Base-by-base conservation (phyloP, 2,329 filamentous ascomycete species). In the Diaporthe nobilis region DNA sequence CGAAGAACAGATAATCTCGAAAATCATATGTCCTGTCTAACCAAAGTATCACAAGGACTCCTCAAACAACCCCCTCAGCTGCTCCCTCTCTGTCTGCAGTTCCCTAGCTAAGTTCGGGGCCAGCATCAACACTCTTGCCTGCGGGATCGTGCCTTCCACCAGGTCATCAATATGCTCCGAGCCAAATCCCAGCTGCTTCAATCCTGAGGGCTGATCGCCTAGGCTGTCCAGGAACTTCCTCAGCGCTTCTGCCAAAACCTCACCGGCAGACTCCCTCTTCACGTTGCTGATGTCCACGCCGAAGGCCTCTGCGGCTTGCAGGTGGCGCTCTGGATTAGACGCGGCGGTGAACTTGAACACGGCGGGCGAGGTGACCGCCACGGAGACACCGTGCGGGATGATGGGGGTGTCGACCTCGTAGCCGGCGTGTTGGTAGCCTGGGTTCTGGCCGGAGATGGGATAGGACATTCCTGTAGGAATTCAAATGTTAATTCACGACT, bases 361-460 rank as follows among this genome's bases (percentile, higher is more conserved):
- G 0, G 96, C 94, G 0, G 97, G 96, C 0, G 96, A 95, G 0
- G 95, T 96, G 9, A 98, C 96, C 4, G 96, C 97, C 1, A 99
- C 97, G 1, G 94, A 96, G 34, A 99, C 97, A 72, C 97, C 97
- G 83, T 99, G 97, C 0, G 97, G 97, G 81, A 99, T 98, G 80
- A 99, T 94, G 13, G 94, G 92, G 42, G 89, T 83, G 37, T 91
- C 85, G 10, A 98, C 92, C 2, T 93, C 87, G 84, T 99, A 99
- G n/a, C 97, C 97, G 0, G 89, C 84, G 82, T 99, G 97, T 80
- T 92, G 92, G 86, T 98, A 98, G 7, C 94, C 93, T 0, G 94
- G 95, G 83, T 99, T 99, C 83, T 98, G 96, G 42, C 95, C 95
- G 0, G 95, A 98, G 81, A 99, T 98, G 25, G 97, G 97, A 82